Percentiles rank a stretch among this genome's conserved stretches.
These are phyloP conservation scores for Cyclotella atomus DNA, from an alignment of 108 stramenopile genomes.

Conservation along the genomic window DNA sequence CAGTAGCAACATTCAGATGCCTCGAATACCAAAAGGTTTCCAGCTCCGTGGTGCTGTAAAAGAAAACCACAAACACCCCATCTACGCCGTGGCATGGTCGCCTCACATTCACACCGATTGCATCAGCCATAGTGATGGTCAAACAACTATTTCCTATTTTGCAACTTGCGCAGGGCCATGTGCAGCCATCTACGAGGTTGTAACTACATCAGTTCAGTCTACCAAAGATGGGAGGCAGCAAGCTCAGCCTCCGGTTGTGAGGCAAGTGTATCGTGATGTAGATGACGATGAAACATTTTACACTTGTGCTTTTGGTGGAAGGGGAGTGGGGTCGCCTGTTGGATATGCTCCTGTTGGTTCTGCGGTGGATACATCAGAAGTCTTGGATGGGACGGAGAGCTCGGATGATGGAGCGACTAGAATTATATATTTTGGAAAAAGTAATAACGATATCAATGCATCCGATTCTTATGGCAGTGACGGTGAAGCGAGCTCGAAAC, in stretches of 20 bases:
- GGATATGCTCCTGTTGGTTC: slow-evolving; percentile 32
- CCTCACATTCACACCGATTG: slow-evolving; percentile 41
- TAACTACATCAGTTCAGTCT: no score
- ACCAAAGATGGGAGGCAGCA: no score
- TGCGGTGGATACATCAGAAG: no score
- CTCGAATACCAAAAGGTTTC: background rate
- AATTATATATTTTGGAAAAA: slow-evolving; percentile 12
- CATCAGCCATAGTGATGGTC: no score
- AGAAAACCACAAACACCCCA: slow-evolving; percentile 57
- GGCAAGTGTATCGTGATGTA: slow-evolving; percentile 65
- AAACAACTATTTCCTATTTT: slow-evolving; percentile 34
- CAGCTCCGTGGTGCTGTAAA: slow-evolving; percentile 29
- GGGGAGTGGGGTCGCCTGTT: slow-evolving; percentile 42
- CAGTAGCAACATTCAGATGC: no score
- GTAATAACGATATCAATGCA: background rate
- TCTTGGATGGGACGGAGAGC: no score
- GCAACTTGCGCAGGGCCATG: slow-evolving; percentile 66
- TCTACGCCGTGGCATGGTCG: slow-evolving; percentile 67
- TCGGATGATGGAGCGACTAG: slow-evolving; percentile 15
- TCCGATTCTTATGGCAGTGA: background rate
- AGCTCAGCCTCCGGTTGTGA: slow-evolving; percentile 6
- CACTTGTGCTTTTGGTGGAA: slow-evolving; percentile 71
- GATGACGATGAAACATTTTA: slow-evolving; percentile 67
- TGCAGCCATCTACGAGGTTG: slow-evolving; percentile 64
- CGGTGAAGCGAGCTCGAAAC: background rate